These are phyloP conservation scores for Neofusicoccum kwambonambiense DNA, from an alignment of 2,329 filamentous ascomycete genomes.

Conservation along the genomic window DNA sequence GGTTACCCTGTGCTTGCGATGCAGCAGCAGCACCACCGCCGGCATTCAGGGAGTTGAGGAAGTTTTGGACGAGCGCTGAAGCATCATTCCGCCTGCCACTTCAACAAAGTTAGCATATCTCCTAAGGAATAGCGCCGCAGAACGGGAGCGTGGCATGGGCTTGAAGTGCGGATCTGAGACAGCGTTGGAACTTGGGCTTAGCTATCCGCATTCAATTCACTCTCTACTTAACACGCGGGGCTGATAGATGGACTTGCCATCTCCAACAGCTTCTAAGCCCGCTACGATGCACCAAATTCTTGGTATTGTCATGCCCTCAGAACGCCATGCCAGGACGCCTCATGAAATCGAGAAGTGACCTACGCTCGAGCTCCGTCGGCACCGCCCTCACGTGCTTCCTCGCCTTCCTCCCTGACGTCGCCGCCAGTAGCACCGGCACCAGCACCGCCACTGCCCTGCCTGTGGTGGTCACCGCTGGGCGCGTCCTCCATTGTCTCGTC, in stretches of 20 bases:
- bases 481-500: constrained; percentile 63
- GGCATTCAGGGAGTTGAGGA: constrained; percentile 77
- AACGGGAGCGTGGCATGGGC: neutral
- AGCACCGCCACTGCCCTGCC: constrained; percentile 67
- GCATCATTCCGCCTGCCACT: constrained; percentile 54
- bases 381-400: constrained; percentile 84
- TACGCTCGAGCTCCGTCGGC: constrained; percentile 99
- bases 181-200: neutral
- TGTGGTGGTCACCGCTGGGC: constrained; percentile 46
- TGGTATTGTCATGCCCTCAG: constrained; percentile 9
- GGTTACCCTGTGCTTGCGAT: constrained; percentile 46
- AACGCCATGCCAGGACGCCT: constrained; percentile 19
- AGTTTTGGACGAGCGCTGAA: constrained; percentile 78
- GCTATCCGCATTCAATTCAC: constrained; percentile 14
- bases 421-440: constrained; percentile 85
- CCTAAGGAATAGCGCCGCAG: neutral
- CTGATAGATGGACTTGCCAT: neutral
- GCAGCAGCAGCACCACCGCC: constrained; percentile 45
- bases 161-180: constrained; percentile 8
- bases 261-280: neutral
- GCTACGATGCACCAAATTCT: constrained; percentile 3
- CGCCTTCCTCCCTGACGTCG: constrained; percentile 86
- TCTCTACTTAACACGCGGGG: constrained; percentile 9
- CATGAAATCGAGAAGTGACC: constrained; percentile 56
- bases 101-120: constrained; percentile 8